These are phyloP conservation scores for Sclerotinia glacialis DNA, from an alignment of 2,329 filamentous ascomycete genomes.

Conservation along the genomic window DNA sequence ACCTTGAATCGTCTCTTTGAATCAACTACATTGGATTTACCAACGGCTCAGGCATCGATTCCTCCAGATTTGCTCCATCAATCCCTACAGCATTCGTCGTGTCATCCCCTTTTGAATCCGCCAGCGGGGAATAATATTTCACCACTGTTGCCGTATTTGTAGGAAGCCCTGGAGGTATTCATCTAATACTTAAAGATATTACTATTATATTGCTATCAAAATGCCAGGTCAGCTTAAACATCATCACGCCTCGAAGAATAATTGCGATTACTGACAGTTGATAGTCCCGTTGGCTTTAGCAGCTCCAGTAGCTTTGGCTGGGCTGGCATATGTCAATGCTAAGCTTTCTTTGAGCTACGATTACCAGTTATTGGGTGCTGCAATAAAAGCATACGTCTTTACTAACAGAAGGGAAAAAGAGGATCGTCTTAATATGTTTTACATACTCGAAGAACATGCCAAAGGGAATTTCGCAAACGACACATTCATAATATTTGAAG, in stretches of 20 bases:
- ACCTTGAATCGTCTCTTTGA: not conserved
- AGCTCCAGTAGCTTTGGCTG: constrained; percentile 61
- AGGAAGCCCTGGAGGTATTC: not conserved
- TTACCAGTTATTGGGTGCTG: constrained; percentile 53
- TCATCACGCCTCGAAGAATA: not conserved
- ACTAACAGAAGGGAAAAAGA: constrained; percentile 49
- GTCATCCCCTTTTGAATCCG: not conserved
- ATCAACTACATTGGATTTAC: not conserved
- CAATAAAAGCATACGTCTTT: constrained; percentile 47
- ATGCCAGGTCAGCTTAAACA: constrained; percentile 33
- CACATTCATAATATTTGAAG: constrained; percentile 65
- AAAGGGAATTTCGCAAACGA: constrained; percentile 51
- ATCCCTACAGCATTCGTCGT: not conserved
- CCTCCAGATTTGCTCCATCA: not conserved
- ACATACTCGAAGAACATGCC: constrained; percentile 67
- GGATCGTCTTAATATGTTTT: constrained; percentile 70
- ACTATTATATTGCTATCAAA: not conserved
- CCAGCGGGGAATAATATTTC: not conserved
- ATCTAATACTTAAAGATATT: not conserved
- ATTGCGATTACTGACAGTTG: not conserved
- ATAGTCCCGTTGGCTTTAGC: constrained; percentile 54
- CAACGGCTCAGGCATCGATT: not conserved
- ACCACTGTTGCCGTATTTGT: not conserved
- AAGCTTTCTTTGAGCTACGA: constrained; percentile 67
- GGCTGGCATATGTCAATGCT: constrained; percentile 76